These are phyloP conservation scores for Novakomyces olei DNA, from an alignment of 805 yeast genomes.

Conservation along the genomic window DNA sequence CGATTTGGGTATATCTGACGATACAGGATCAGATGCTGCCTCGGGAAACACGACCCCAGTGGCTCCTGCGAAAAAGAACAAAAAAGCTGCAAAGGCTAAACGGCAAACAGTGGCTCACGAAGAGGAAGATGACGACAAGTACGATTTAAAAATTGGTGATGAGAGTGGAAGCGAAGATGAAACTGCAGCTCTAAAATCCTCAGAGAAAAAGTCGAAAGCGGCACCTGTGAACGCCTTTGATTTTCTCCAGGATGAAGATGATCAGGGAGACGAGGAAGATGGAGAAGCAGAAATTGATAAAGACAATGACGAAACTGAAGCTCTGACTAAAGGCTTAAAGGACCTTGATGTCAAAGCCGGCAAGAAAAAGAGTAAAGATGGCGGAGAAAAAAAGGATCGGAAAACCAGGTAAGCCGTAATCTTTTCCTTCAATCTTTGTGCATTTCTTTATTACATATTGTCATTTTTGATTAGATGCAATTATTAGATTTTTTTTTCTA, in stretches of 20 bases:
- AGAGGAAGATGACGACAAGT: not conserved
- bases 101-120: not conserved
- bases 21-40: not conserved
- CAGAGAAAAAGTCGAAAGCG: not conserved
- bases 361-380: not conserved
- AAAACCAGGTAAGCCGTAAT: not conserved
- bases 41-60: not conserved
- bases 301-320: no score
- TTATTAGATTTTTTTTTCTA: not conserved
- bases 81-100: not conserved
- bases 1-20: conserved; percentile 1
- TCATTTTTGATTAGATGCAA: not conserved
- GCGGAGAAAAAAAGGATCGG: not conserved
- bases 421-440: not conserved
- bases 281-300: conserved; percentile 1
- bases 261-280: conserved; percentile 2
- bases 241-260: conserved; percentile 1
- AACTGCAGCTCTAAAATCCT: not conserved
- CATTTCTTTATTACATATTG: not conserved
- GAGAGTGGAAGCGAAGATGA: conserved; percentile 1
- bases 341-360: no score
- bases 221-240: conserved; percentile 2
- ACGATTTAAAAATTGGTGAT: not conserved
- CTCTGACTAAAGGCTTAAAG: no score
- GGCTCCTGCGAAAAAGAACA: not conserved